Evolutionary conservation across 2,329 filamentous ascomycete species (phyloP).

Genomic region (Harringtonia aguacate): DNA sequence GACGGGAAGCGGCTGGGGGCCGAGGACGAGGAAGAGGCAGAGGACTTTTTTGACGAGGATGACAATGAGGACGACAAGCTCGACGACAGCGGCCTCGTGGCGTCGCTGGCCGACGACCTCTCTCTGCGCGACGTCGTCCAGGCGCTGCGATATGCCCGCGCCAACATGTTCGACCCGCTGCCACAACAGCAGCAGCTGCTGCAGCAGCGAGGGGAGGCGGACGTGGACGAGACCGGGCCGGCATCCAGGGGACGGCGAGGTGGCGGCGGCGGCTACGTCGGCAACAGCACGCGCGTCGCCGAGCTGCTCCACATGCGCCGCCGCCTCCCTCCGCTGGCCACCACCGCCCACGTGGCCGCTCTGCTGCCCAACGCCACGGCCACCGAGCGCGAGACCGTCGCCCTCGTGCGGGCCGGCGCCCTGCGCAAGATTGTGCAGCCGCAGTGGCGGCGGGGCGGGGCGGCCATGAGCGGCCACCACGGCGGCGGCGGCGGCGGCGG

Average conservation of each 20-base stretch:
- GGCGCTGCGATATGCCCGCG: constrained; percentile 51
- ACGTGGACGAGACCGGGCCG: too few species aligned
- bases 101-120: constrained; percentile 42
- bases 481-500: constrained; percentile 28
- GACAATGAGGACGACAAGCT: constrained; percentile 27
- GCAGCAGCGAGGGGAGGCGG: too few species aligned
- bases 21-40: constrained; percentile 17
- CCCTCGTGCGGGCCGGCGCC: constrained; percentile 44
- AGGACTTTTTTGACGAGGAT: constrained; percentile 28
- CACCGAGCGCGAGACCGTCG: constrained; percentile 57
- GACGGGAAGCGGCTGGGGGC: constrained; percentile 13
- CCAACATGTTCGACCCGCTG: constrained; percentile 52
- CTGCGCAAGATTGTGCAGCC: constrained; percentile 51
- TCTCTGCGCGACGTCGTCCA: constrained; percentile 52
- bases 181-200: too few species aligned
- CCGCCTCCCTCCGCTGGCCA: constrained; percentile 52
- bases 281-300: constrained; percentile 34
- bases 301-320: constrained; percentile 52
- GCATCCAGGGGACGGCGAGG: too few species aligned
- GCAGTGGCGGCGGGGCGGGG: constrained; percentile 38
- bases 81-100: constrained; percentile 48
- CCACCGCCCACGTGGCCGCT: constrained; percentile 54
- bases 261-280: constrained; percentile 7
- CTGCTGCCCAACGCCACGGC: constrained; percentile 50
- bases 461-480: constrained; percentile 31